A percentile compares a stretch with the other conserved stretches of the same genome.
Evolutionary conservation across 371 early-diverging fungal genomes (phyloP).

Genomic region (Choanephora cucurbitarum): DNA sequence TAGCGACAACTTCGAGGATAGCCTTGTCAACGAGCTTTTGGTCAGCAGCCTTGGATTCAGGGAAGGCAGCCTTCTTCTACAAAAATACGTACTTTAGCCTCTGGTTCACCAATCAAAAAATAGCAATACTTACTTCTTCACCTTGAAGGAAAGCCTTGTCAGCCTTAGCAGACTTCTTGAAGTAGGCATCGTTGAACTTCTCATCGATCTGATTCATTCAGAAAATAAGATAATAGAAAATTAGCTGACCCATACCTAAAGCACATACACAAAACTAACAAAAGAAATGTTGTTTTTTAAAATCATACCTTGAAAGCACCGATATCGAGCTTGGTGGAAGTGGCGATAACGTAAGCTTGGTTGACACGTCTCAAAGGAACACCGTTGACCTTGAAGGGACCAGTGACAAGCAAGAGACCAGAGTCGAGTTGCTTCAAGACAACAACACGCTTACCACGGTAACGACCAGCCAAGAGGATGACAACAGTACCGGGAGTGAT

Average conservation of each 20-base stretch:
- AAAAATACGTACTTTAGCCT: neutral
- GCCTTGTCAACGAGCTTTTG: slow-evolving; percentile 90
- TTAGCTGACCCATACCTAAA: too few relatives aligned
- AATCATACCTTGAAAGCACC: slow-evolving; percentile 65
- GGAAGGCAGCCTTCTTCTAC: slow-evolving; percentile 66
- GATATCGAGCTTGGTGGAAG: slow-evolving; percentile 95
- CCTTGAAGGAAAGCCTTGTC: slow-evolving; percentile 91
- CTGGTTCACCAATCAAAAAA: neutral
- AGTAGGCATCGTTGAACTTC: slow-evolving; percentile 93
- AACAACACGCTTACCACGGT: slow-evolving; percentile 98
- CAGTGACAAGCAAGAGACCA: slow-evolving; percentile 96
- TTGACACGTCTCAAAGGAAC: slow-evolving; percentile 97
- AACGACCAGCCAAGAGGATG: slow-evolving; percentile 95
- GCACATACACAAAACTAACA: too few relatives aligned
- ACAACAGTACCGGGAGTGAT: slow-evolving; percentile 98
- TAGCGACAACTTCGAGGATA: slow-evolving; percentile 77
- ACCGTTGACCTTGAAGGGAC: slow-evolving; percentile 98
- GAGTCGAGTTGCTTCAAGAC: slow-evolving; percentile 95
- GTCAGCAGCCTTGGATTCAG: slow-evolving; percentile 74
- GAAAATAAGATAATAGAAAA: too few relatives aligned
- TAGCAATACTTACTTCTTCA: slow-evolving; percentile 46
- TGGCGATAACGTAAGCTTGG: slow-evolving; percentile 98
- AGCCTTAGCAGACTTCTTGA: slow-evolving; percentile 76
- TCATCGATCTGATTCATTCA: slow-evolving; percentile 53
- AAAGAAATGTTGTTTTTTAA: too few relatives aligned